These are phyloP conservation scores for Colletotrichum kahawae DNA, from an alignment of 2,329 filamentous ascomycete species.

Conservation along the genomic window DNA sequence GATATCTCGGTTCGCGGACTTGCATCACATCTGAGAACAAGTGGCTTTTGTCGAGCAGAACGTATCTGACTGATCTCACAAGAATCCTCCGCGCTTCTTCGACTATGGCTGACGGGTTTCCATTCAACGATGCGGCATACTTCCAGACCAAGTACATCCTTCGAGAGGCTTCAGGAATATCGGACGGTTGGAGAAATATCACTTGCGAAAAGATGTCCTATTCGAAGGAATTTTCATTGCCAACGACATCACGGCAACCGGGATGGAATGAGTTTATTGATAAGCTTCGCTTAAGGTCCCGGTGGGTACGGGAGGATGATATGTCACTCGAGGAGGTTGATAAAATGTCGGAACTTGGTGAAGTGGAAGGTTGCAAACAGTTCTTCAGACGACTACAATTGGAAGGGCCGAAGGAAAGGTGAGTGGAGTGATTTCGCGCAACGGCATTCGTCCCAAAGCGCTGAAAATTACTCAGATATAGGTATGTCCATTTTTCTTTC, in stretches of 20 bases:
- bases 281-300: not conserved
- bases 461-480: not conserved
- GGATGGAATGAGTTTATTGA: not conserved
- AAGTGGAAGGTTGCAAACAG: not conserved
- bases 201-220: not conserved
- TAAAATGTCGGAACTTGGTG: not conserved
- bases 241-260: not conserved
- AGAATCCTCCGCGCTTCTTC: not conserved
- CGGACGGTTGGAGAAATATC: not conserved
- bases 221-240: fast-evolving
- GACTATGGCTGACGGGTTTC: not conserved
- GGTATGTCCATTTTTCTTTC: not conserved
- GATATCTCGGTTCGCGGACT: not conserved
- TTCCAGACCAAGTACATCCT: not conserved
- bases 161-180: not conserved
- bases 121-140: not conserved
- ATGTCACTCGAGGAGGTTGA: not conserved
- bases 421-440: not conserved
- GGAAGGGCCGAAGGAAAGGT: not conserved
- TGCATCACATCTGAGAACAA: not conserved
- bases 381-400: not conserved
- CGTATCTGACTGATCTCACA: not conserved
- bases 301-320: not conserved
- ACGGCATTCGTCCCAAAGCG: not conserved
- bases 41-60: not conserved